Conservation (phyloP, 371 early-diverging fungal species). For the Nematocida sp. region DNA sequence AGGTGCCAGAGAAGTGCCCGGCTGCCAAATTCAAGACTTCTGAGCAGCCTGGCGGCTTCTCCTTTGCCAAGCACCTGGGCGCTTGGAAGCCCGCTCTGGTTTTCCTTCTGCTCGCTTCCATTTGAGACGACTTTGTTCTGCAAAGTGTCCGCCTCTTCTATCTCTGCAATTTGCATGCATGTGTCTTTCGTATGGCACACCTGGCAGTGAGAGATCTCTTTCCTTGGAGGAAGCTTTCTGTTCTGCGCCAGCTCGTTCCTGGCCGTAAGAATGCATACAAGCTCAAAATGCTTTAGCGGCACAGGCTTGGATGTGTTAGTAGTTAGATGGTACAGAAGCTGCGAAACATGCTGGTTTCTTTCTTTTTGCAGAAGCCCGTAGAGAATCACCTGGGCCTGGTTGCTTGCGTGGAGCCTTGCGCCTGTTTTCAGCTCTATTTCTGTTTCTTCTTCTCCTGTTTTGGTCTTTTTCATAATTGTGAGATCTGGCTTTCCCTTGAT, state of each 20-base stretch:
- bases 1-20: constrained; percentile 4
- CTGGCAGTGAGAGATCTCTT: constrained; percentile 23
- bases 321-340: constrained; percentile 19
- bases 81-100: neutral
- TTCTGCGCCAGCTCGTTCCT: constrained; percentile 10
- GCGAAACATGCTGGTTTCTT: constrained; percentile 1
- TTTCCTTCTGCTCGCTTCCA: neutral
- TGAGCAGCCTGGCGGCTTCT: neutral
- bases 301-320: neutral
- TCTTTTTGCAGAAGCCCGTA: constrained; percentile 40
- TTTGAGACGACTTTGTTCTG: no score
- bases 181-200: constrained; percentile 1
- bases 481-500: constrained; percentile 43
- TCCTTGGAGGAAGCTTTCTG: neutral
- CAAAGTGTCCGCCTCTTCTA: constrained; percentile 10
- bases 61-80: neutral
- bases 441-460: no score
- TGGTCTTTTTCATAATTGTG: neutral
- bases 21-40: constrained; percentile 1
- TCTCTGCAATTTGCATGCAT: constrained; percentile 5
- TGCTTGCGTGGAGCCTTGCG: constrained; percentile 2
- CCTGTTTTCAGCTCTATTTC: constrained; percentile 50
- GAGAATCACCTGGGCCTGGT: constrained; percentile 27
- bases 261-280: neutral
- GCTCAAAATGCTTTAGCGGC: constrained; percentile 13